A percentile compares a stretch with the other conserved stretches of the same genome.
Conservation (phyloP, 495 filamentous ascomycete species). For the Penicillium simplicissimum region DNA sequence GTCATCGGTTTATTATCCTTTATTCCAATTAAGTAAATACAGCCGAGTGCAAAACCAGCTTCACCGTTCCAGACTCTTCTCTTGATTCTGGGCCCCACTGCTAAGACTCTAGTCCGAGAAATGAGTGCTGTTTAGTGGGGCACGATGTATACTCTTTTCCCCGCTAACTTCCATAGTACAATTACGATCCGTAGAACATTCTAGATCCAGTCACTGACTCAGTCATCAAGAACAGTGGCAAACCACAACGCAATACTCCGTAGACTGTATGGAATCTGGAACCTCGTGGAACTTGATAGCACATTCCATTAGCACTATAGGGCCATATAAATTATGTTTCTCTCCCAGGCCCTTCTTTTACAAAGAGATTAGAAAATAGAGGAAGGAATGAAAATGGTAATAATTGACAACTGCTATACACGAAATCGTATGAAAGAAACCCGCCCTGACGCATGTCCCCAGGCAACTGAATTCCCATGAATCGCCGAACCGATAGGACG, state of each 20-base stretch:
- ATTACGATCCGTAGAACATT: too few relatives aligned
- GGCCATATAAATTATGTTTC: background rate
- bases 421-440: conserved; percentile 2
- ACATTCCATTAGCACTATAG: background rate
- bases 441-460: background rate
- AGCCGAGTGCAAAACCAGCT: too few relatives aligned
- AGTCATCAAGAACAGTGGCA: background rate
- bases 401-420: background rate
- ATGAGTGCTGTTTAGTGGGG: too few relatives aligned
- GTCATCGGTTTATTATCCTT: too few relatives aligned
- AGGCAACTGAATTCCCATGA: background rate
- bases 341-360: background rate
- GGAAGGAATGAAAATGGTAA: background rate
- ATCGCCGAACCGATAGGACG: background rate
- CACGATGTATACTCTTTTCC: too few relatives aligned
- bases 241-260: background rate
- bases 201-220: too few relatives aligned
- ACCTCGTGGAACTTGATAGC: background rate
- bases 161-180: too few relatives aligned
- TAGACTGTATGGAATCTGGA: background rate
- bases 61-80: too few relatives aligned
- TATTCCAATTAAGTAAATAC: too few relatives aligned
- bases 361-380: background rate
- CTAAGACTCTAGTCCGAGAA: too few relatives aligned
- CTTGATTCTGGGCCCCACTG: too few relatives aligned